Evolutionary conservation across 345 rosid species (phyloP).

Genomic region (Iberis pinnata): DNA sequence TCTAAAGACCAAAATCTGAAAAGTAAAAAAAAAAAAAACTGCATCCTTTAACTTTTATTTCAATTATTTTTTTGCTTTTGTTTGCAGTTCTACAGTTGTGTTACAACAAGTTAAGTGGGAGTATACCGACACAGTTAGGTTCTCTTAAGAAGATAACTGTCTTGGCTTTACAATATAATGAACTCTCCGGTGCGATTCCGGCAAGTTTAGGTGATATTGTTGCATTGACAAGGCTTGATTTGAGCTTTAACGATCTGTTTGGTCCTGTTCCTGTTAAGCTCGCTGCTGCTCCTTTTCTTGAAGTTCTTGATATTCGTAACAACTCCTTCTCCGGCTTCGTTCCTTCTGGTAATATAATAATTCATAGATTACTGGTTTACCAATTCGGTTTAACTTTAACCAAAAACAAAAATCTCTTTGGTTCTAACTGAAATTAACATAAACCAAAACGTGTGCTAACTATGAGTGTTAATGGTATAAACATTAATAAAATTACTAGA

Average conservation of each 20-base stretch:
- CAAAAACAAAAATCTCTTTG: too few relatives aligned
- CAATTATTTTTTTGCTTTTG: constrained; percentile 8
- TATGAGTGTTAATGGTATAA: too few relatives aligned
- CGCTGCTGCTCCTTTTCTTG: constrained; percentile 58
- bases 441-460: too few relatives aligned
- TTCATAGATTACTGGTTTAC: too few relatives aligned
- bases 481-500: too few relatives aligned
- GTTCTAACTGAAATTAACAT: too few relatives aligned
- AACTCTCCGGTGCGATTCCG: constrained; percentile 79
- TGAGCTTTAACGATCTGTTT: constrained; percentile 68
- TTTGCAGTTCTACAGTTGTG: constrained; percentile 84
- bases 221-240: constrained; percentile 53
- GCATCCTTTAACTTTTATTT: too few relatives aligned
- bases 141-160: constrained; percentile 60
- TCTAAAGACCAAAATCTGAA: too few relatives aligned
- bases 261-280: constrained; percentile 77
- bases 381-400: too few relatives aligned
- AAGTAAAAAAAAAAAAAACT: too few relatives aligned
- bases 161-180: constrained; percentile 72
- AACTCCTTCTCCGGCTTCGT: constrained; percentile 81
- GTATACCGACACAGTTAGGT: constrained; percentile 68
- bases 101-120: constrained; percentile 72
- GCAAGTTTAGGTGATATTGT: constrained; percentile 73
- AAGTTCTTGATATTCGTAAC: constrained; percentile 68
- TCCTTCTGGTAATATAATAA: constrained; percentile 60